Conservation (phyloP, 768 basidiomycete genomes). For the Rhodotorula paludigena region DNA sequence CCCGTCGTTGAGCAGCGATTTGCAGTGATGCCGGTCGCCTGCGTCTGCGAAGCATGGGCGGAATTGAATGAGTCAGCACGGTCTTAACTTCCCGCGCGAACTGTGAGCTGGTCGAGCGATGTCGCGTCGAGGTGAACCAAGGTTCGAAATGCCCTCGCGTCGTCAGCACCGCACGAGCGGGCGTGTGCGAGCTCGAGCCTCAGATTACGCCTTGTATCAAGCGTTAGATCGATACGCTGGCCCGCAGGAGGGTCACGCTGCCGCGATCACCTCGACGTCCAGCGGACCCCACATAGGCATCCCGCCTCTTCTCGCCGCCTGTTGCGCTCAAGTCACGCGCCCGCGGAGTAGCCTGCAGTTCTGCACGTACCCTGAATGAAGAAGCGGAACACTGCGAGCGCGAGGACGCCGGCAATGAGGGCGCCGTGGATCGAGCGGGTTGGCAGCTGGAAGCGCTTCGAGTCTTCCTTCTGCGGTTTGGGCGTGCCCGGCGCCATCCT, state of each 20-base stretch:
- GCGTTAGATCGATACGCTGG: no score
- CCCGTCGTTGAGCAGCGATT: slow-evolving; percentile 64
- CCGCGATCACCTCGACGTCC: background rate
- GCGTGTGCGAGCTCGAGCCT: no score
- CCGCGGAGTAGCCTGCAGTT: no score
- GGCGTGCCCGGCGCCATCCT: background rate
- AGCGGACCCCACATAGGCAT: no score
- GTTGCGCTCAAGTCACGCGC: background rate
- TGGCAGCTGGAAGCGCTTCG: slow-evolving; percentile 6
- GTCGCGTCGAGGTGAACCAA: no score
- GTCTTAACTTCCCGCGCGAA: no score
- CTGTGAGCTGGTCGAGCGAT: background rate
- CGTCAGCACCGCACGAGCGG: no score
- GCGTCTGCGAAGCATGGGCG: slow-evolving; percentile 53
- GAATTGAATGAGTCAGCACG: background rate
- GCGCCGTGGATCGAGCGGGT: slow-evolving; percentile 28
- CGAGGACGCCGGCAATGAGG: slow-evolving; percentile 37
- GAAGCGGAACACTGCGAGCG: slow-evolving; percentile 35
- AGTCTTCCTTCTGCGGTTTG: background rate
- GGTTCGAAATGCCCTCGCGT: no score
- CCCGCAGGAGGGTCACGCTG: no score
- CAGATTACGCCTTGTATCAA: no score
- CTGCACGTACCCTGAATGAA: slow-evolving; percentile 32
- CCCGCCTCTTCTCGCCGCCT: no score
- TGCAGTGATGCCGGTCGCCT: slow-evolving; percentile 67